These are phyloP conservation scores for Calocybe indica DNA, from an alignment of 768 basidiomycete species.

Conservation along the genomic window DNA sequence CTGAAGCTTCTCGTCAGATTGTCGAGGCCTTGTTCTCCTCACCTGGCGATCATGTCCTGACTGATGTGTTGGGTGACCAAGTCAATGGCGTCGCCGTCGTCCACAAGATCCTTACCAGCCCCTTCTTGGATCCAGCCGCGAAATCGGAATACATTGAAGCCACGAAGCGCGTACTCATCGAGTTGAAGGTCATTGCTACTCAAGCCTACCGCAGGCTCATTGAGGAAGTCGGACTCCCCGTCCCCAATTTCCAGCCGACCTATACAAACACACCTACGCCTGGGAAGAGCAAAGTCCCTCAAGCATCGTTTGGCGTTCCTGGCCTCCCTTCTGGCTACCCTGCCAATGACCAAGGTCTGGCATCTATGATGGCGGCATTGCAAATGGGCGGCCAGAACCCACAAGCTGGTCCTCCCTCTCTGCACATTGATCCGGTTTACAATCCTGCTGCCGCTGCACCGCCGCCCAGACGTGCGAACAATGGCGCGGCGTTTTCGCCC, in stretches of 20 bases:
- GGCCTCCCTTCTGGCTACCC: slow-evolving; percentile 77
- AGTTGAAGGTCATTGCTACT: slow-evolving; percentile 89
- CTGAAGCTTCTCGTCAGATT: slow-evolving; percentile 79
- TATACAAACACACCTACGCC: slow-evolving; percentile 61
- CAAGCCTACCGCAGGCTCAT: slow-evolving; percentile 92
- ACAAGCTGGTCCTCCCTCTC: slow-evolving; percentile 69
- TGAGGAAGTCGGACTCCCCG: slow-evolving; percentile 90
- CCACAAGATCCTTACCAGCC: slow-evolving; percentile 86
- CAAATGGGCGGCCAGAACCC: slow-evolving; percentile 89
- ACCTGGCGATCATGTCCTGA: slow-evolving; percentile 82
- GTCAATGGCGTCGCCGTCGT: slow-evolving; percentile 93
- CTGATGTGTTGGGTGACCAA: slow-evolving; percentile 93
- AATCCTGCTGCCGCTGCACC: slow-evolving; percentile 23
- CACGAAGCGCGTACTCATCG: slow-evolving; percentile 84
- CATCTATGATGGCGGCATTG: slow-evolving; percentile 89
- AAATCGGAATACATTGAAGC: slow-evolving; percentile 74
- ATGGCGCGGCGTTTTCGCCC: slow-evolving; percentile 31
- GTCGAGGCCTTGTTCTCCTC: slow-evolving; percentile 91
- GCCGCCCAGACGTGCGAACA: slow-evolving; percentile 31
- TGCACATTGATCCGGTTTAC: slow-evolving; percentile 66
- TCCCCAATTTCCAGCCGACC: slow-evolving; percentile 81
- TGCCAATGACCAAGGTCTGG: slow-evolving; percentile 77
- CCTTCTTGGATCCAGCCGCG: slow-evolving; percentile 70
- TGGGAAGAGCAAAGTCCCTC: slow-evolving; percentile 53
- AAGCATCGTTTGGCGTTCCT: slow-evolving; percentile 59